Evolutionary conservation across 768 basidiomycete species (phyloP).

Genomic region (Lyophyllum decastes): DNA sequence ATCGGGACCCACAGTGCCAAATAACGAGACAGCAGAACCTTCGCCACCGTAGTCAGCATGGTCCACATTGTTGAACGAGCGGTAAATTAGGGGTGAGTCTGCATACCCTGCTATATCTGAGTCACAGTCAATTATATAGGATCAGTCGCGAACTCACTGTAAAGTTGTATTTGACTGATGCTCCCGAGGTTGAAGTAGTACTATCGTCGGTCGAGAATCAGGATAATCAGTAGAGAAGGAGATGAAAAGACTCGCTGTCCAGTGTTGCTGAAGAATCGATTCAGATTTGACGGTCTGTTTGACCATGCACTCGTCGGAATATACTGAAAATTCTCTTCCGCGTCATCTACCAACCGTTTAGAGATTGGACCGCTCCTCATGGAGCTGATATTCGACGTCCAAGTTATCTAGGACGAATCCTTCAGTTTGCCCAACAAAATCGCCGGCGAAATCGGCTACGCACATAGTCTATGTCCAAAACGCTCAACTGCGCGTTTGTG

Average conservation of each 20-base stretch:
- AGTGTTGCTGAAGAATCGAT: background rate
- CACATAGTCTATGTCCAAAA: constrained; percentile 39
- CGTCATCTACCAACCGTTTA: constrained; percentile 19
- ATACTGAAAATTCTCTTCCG: constrained; percentile 31
- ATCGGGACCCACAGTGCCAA: constrained; percentile 8
- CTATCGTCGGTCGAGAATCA: background rate
- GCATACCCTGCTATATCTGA: background rate
- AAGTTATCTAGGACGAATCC: constrained; percentile 17
- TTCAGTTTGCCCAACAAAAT: background rate
- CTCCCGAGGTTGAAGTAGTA: background rate
- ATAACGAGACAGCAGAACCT: constrained; percentile 11
- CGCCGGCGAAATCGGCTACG: background rate
- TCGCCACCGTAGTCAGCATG: background rate
- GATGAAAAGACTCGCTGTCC: constrained; percentile 4
- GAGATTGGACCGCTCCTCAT: constrained; percentile 2
- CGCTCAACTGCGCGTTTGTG: constrained; percentile 11
- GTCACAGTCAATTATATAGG: background rate
- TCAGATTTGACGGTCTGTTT: constrained; percentile 12
- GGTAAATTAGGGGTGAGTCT: background rate
- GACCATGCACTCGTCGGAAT: constrained; percentile 26
- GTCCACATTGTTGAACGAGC: no score
- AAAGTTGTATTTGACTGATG: background rate
- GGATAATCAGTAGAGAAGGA: background rate
- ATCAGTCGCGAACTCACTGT: background rate
- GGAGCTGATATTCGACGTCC: constrained; percentile 16